Base-by-base conservation (phyloP, 106 monocot species). In the Dioscorea zingiberensis region DNA sequence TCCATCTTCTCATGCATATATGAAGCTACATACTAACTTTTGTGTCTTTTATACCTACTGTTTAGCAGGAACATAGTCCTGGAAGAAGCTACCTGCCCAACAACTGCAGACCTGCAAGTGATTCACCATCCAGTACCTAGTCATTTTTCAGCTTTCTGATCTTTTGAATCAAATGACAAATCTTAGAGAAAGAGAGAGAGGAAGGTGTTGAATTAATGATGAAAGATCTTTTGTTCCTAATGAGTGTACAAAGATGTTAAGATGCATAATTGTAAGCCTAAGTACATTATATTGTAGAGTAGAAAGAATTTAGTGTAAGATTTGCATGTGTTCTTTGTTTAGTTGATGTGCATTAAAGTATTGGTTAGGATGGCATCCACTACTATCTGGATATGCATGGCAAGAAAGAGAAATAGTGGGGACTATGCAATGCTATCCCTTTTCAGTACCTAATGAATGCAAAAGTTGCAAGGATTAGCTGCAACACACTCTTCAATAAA, bases 51-150 rank as follows among this genome's bases (percentile, higher is more conserved):
- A 14, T 24, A 44, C 7, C 15, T 16, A 45, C 23, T 25, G 44
- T 30, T 29, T 67, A n/a, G 32, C 85, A 89, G 89, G 85, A 80
- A 71, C 72, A 26, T 74, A 74, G 65, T 77, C 18, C 44, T 65
- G 9, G 78, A 75, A 12, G 85, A 90, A 67, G 68, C 28, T 46
- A 44, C 68, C 18, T 71, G 48, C 54, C 69, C 67, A 19, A 45
- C 77, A 49, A 49, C 74, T 55, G 26, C 69, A 32, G 71, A 73
- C n/a, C 62, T 87, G 13, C 81, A 85, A 64, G 64, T 71, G n/a
- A 63, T 85, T 71, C 80, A 76, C 15, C 85, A 77, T 51, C 66
- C 72, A 26, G 63, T 65, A 18, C 67, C 66, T 21, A 63, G 54
- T 28, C 76, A 76, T 46, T 81, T 73, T 67, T 56, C 69, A 58